These are phyloP conservation scores for Pleurotus cornucopiae DNA, from an alignment of 768 basidiomycete species.

Conservation along the genomic window DNA sequence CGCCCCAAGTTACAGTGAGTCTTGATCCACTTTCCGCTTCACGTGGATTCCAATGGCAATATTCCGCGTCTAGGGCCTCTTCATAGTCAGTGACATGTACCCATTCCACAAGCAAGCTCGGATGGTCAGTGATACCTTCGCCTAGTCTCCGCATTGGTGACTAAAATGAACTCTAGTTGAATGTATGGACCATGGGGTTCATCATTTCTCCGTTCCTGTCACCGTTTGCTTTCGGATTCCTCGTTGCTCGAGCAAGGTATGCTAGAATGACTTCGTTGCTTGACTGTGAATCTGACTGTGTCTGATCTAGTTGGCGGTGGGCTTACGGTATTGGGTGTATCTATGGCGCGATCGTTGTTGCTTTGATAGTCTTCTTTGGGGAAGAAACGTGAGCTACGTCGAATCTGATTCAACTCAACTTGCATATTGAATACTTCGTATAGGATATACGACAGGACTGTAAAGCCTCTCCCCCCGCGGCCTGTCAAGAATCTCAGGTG, in stretches of 20 bases:
- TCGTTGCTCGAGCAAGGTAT: constrained; percentile 47
- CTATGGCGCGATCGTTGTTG: constrained; percentile 50
- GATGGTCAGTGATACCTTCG: constrained; percentile 34
- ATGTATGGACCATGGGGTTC: constrained; percentile 73
- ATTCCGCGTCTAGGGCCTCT: constrained; percentile 39
- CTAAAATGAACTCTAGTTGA: constrained; percentile 35
- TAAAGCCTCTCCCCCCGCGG: constrained; percentile 43
- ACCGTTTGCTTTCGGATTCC: constrained; percentile 66
- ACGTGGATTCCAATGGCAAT: neutral
- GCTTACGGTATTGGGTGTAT: constrained; percentile 63
- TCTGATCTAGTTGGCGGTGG: constrained; percentile 45
- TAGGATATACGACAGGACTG: constrained; percentile 60
- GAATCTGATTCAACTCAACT: neutral
- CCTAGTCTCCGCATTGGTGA: neutral
- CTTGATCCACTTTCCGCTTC: neutral
- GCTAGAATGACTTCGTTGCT: neutral
- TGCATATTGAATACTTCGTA: neutral
- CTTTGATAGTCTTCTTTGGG: constrained; percentile 54
- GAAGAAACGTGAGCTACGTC: constrained; percentile 54
- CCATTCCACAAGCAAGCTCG: constrained; percentile 69
- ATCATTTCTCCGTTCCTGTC: constrained; percentile 61
- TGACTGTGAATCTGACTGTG: neutral
- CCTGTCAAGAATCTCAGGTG: constrained; percentile 39
- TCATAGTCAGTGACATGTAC: constrained; percentile 58
- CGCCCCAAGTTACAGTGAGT: constrained; percentile 57